Conservation (phyloP, 768 basidiomycete species). For the Lactifluus volemus region DNA sequence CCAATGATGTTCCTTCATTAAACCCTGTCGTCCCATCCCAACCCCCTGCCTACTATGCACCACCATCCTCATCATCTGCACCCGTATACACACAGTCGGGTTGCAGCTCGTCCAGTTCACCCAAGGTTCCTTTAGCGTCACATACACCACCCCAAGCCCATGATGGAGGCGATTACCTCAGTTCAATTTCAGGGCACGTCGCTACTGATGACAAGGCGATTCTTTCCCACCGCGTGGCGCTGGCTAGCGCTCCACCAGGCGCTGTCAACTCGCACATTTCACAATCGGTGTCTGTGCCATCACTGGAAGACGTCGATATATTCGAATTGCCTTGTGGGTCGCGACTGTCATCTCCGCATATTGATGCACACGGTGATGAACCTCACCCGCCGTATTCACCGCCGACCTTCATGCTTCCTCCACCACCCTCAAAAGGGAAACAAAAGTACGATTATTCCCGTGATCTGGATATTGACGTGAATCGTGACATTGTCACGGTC, state of each 20-base stretch:
- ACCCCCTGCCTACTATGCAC: constrained; percentile 17
- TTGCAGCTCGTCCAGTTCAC: background rate
- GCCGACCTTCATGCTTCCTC: constrained; percentile 7
- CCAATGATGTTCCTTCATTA: background rate
- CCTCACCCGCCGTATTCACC: constrained; percentile 15
- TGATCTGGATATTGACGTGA: constrained; percentile 5
- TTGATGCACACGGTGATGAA: background rate
- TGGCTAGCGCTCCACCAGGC: constrained; percentile 19
- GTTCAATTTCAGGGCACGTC: constrained; percentile 25
- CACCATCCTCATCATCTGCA: background rate
- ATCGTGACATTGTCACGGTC: background rate
- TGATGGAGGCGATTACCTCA: background rate
- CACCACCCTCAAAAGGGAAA: constrained; percentile 17
- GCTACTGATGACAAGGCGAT: constrained; percentile 31
- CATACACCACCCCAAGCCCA: background rate
- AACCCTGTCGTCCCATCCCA: background rate
- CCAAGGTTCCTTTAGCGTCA: constrained; percentile 2
- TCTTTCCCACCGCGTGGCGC: constrained; percentile 26
- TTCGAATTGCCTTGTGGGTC: background rate
- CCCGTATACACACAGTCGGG: background rate
- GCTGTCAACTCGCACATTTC: background rate
- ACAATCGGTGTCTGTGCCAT: constrained; percentile 4
- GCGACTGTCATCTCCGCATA: background rate
- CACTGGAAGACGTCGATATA: constrained; percentile 13
- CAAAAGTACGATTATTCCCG: constrained; percentile 13